Conservation (phyloP, 139 green algal species). For the Asterochloris sp. region DNA sequence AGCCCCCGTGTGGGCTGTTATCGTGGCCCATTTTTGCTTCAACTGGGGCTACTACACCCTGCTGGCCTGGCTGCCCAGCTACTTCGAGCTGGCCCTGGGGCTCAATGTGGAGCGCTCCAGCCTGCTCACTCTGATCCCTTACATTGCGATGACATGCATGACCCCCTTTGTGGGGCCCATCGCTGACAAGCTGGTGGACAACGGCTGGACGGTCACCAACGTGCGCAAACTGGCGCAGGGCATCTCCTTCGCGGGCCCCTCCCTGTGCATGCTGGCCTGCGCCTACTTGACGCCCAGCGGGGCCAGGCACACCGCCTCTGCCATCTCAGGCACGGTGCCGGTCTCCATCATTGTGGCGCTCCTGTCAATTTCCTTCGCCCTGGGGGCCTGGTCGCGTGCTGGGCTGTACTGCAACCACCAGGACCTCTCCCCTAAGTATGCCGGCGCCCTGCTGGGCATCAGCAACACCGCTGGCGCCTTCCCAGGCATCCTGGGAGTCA, state of each 20-base stretch:
- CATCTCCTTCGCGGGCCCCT: constrained; percentile 71
- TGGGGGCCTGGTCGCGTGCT: constrained; percentile 56
- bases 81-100: constrained; percentile 90
- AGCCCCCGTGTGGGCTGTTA: constrained; percentile 85
- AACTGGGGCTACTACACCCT: constrained; percentile 98
- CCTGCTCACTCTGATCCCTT: constrained; percentile 80
- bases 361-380: constrained; percentile 55
- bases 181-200: constrained; percentile 53
- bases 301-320: constrained; percentile 7
- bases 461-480: constrained; percentile 74
- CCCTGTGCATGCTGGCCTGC: constrained; percentile 59
- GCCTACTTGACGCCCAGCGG: constrained; percentile 40
- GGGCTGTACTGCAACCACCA: constrained; percentile 88
- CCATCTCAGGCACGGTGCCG: neutral
- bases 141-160: constrained; percentile 86
- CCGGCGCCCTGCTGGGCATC: constrained; percentile 66
- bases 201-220: constrained; percentile 50
- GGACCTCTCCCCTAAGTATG: constrained; percentile 80
- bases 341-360: constrained; percentile 43
- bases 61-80: constrained; percentile 94
- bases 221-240: constrained; percentile 68
- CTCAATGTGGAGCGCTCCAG: constrained; percentile 77
- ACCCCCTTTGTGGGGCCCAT: constrained; percentile 69
- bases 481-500: constrained; percentile 71
- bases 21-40: constrained; percentile 95